phyloP scores from a whole-genome alignment of 202 grass and related monocot genomes.

The Tripidium arundinaceum region DNA sequence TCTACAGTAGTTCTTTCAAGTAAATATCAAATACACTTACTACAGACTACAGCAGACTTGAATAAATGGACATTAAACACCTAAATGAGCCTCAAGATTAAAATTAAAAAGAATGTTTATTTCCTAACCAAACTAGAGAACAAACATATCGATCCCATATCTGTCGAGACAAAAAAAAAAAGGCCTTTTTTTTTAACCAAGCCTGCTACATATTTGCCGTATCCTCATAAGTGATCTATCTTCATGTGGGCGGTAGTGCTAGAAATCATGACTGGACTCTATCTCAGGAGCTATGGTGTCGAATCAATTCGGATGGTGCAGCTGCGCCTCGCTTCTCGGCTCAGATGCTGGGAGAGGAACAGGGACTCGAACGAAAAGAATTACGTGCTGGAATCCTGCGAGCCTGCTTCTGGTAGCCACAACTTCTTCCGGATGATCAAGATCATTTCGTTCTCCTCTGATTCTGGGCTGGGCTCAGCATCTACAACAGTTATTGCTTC shows the following conservation, averaged over 20 bases:
- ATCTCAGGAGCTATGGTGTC: slow-evolving; percentile 12
- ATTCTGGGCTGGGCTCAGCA: slow-evolving; percentile 59
- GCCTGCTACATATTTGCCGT: slow-evolving; percentile 37
- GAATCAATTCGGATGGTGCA: slow-evolving; percentile 26
- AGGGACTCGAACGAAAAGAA: slow-evolving; percentile 4
- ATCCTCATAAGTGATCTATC: slow-evolving; percentile 43
- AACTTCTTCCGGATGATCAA: slow-evolving; percentile 74
- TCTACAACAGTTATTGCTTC: slow-evolving; percentile 62
- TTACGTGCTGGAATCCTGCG: slow-evolving; percentile 46
- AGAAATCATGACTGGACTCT: slow-evolving; percentile 22
- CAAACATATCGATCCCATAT: slow-evolving; percentile 34
- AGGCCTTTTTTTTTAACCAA: slow-evolving; percentile 7
- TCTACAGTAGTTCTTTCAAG: slow-evolving; percentile 36
- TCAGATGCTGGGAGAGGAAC: slow-evolving; percentile 23
- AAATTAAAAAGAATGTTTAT: slow-evolving; percentile 35
- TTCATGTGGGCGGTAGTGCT: slow-evolving; percentile 31
- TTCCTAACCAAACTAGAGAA: slow-evolving; percentile 51
- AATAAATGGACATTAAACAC: slow-evolving; percentile 19
- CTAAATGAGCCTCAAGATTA: slow-evolving; percentile 34
- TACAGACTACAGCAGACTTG: slow-evolving; percentile 12
- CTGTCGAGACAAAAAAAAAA: slow-evolving; percentile 23
- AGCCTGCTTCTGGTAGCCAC: slow-evolving; percentile 49
- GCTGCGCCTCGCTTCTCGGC: slow-evolving; percentile 34
- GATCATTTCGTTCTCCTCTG: slow-evolving; percentile 73
- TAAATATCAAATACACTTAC: slow-evolving; percentile 11